phyloP scores from a whole-genome alignment of 2,329 filamentous ascomycete genomes.

The Corinectria fuckeliana region DNA sequence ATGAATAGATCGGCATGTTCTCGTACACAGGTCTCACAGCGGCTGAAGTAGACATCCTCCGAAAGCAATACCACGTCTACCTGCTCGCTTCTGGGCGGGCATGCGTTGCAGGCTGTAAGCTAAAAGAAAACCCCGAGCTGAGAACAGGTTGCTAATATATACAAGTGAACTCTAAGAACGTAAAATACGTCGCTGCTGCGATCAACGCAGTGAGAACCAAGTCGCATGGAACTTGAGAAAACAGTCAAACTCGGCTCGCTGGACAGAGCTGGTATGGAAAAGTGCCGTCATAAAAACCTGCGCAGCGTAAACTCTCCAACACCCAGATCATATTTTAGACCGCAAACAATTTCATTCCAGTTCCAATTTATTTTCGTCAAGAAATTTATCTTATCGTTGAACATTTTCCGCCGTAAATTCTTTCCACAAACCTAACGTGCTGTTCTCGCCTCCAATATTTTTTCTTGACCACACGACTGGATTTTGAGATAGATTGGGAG shows the following conservation, averaged over 20 bases:
- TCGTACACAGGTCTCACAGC: constrained; percentile 84
- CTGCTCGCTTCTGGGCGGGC: constrained; percentile 52
- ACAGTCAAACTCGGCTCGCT: not conserved
- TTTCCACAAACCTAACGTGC: too few relatives aligned
- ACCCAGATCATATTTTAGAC: not conserved
- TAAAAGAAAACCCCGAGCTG: constrained; percentile 68
- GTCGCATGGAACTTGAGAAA: not conserved
- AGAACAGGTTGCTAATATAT: fast-evolving
- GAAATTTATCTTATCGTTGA: too few relatives aligned
- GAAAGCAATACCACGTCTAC: constrained; percentile 76
- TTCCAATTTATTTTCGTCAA: too few relatives aligned
- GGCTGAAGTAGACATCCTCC: constrained; percentile 72
- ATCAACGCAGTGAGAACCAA: constrained; percentile 72
- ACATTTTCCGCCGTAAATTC: too few relatives aligned
- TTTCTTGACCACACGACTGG: too few relatives aligned
- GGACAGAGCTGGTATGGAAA: not conserved
- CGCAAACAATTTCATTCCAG: not conserved
- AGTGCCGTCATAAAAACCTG: not conserved
- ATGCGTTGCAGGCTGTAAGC: constrained; percentile 30
- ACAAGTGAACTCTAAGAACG: constrained; percentile 74
- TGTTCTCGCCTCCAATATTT: too few relatives aligned
- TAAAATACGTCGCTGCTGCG: constrained; percentile 90
- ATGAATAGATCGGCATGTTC: constrained; percentile 91
- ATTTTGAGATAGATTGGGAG: too few relatives aligned
- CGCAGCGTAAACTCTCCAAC: not conserved